A percentile compares a stretch with the other conserved stretches of the same genome.
Conservation (phyloP, 371 early-diverging fungal genomes). For the Smittium culicis region DNA sequence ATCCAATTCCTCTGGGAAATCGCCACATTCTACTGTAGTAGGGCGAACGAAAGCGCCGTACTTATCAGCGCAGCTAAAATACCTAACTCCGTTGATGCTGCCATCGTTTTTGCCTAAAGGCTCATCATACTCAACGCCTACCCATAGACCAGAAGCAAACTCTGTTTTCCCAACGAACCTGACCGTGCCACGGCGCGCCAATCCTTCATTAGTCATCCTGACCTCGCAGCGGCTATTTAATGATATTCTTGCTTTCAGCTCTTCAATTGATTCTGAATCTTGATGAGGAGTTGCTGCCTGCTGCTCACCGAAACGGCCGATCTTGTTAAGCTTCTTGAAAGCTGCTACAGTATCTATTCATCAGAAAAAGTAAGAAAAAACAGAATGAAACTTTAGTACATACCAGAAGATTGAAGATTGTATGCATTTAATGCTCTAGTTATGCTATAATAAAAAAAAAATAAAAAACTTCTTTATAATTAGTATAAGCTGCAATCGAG, state of each 20-base stretch:
- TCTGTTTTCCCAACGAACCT: conserved; percentile 48
- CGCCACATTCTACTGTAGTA: conserved; percentile 67
- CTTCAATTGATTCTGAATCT: conserved; percentile 19
- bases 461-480: too few species aligned
- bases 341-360: conserved; percentile 65
- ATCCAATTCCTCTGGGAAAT: conserved; percentile 55
- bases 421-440: too few species aligned
- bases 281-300: conserved; percentile 9
- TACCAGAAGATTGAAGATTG: too few species aligned
- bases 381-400: too few species aligned
- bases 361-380: too few species aligned
- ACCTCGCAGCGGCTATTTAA: conserved; percentile 59
- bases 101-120: conserved; percentile 93
- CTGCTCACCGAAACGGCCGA: conserved; percentile 69
- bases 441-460: too few species aligned
- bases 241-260: background rate
- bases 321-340: conserved; percentile 73
- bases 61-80: conserved; percentile 53
- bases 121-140: conserved; percentile 91
- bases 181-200: conserved; percentile 61
- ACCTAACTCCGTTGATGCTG: conserved; percentile 45
- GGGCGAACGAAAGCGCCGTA: conserved; percentile 60
- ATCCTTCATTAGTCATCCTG: conserved; percentile 30
- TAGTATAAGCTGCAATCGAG: too few species aligned
- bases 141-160: conserved; percentile 80